A percentile compares a stretch with the other conserved stretches of the same genome.
phyloP scores from a whole-genome alignment of 495 filamentous ascomycete species.

The Emericellopsis terricola region DNA sequence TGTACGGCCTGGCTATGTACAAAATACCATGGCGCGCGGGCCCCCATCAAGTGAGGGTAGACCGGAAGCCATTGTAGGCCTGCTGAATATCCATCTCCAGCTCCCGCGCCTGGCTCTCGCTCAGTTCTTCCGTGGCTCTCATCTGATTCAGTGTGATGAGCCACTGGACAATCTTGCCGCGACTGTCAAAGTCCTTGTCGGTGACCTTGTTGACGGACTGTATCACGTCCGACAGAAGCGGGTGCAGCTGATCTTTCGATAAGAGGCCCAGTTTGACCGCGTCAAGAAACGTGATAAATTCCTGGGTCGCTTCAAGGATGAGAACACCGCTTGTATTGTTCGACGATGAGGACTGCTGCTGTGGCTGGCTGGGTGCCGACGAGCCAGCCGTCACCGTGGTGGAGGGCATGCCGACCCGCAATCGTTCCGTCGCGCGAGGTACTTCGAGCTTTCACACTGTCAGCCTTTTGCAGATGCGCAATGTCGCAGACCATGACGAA shows the following conservation, averaged over 20 bases:
- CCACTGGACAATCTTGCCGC: constrained; percentile 97
- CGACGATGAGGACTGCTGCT: constrained; percentile 8
- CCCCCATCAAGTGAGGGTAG: constrained; percentile 16
- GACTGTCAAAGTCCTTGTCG: constrained; percentile 76
- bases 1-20: too few relatives aligned
- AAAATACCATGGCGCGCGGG: too few relatives aligned
- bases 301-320: constrained; percentile 53
- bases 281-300: constrained; percentile 96
- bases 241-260: constrained; percentile 90
- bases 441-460: constrained; percentile 56
- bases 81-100: constrained; percentile 76
- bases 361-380: constrained; percentile 7
- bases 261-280: constrained; percentile 75
- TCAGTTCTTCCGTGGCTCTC: constrained; percentile 82
- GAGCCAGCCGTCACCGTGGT: constrained; percentile 39
- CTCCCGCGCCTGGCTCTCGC: constrained; percentile 72
- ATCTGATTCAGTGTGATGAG: constrained; percentile 93
- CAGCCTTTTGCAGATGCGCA: too few relatives aligned
- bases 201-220: constrained; percentile 94
- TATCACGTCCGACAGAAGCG: constrained; percentile 82
- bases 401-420: constrained; percentile 69
- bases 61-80: constrained; percentile 84
- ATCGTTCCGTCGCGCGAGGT: constrained; percentile 78
- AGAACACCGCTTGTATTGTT: constrained; percentile 11
- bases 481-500: constrained; percentile 35